phyloP scores from a whole-genome alignment of 176 grass and related monocot genomes.

The Puya raimondii region DNA sequence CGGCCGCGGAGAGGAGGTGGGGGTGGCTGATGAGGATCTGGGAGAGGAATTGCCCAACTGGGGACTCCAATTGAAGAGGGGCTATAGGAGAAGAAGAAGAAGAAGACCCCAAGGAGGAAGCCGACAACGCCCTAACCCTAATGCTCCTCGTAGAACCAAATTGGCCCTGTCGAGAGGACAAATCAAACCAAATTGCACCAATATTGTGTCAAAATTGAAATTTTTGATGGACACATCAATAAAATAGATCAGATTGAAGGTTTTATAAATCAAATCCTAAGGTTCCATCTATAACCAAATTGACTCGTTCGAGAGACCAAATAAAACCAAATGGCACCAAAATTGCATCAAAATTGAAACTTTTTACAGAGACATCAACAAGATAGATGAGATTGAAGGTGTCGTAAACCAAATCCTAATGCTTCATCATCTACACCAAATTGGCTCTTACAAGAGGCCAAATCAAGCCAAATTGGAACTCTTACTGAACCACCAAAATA shows the following conservation, averaged over 20 bases:
- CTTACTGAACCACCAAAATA: not conserved
- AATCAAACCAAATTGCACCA: conserved; percentile 6
- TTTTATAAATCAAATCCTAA: conserved; percentile 13
- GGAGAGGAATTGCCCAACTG: conserved; percentile 73
- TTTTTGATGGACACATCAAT: no score
- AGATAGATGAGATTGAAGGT: no score
- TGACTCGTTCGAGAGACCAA: conserved; percentile 28
- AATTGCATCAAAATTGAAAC: conserved; percentile 25
- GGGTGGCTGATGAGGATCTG: conserved; percentile 84
- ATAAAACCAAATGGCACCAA: conserved; percentile 8
- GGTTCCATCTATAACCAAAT: conserved; percentile 24
- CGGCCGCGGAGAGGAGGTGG: conserved; percentile 76
- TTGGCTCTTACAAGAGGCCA: no score
- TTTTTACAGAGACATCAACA: no score
- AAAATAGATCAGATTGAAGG: no score
- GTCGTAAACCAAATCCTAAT: no score
- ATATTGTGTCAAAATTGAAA: conserved; percentile 25
- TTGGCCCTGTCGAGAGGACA: conserved; percentile 28
- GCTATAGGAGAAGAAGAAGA: conserved; percentile 49
- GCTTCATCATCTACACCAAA: conserved; percentile 12
- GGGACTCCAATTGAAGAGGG: conserved; percentile 81
- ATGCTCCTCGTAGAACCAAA: conserved; percentile 27
- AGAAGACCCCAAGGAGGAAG: conserved; percentile 23
- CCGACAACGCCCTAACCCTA: conserved; percentile 37
- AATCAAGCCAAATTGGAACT: not conserved